phyloP scores from a whole-genome alignment of 1,139 yeast species.

The Wickerhamomyces sp. region DNA sequence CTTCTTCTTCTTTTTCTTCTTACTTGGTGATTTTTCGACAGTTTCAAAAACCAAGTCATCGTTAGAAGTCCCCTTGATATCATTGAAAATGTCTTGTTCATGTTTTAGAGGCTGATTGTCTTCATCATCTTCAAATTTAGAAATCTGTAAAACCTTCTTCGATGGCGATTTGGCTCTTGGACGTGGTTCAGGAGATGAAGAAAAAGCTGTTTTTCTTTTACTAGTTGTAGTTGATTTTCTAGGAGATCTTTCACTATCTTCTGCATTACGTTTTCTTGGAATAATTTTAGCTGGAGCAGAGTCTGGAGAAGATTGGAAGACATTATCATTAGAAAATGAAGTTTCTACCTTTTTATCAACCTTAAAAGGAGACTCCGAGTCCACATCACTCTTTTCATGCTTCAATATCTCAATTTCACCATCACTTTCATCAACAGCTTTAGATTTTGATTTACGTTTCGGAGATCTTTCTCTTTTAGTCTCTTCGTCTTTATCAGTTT shows the following conservation, averaged over 20 bases:
- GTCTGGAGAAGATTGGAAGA: slow-evolving; percentile 32
- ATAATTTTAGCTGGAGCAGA: slow-evolving; percentile 12
- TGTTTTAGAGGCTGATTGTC: too few species aligned
- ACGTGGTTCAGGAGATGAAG: slow-evolving; percentile 19
- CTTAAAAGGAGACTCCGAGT: slow-evolving; percentile 13
- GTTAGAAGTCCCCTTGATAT: too few species aligned
- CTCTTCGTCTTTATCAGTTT: background rate
- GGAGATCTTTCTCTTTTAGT: background rate
- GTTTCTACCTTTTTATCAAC: slow-evolving; percentile 17
- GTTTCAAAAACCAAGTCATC: slow-evolving; percentile 1
- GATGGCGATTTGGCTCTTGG: slow-evolving; percentile 16
- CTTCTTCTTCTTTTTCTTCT: background rate
- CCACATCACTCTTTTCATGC: slow-evolving; percentile 3
- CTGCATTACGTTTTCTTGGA: slow-evolving; percentile 22
- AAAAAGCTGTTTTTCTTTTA: slow-evolving; percentile 22
- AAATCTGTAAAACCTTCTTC: slow-evolving; percentile 19
- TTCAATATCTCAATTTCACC: slow-evolving; percentile 5
- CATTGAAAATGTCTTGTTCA: too few species aligned
- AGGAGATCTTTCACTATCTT: slow-evolving; percentile 12
- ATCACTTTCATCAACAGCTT: slow-evolving; percentile 1
- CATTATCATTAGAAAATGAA: slow-evolving; percentile 37
- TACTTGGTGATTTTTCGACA: slow-evolving; percentile 1
- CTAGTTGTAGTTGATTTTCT: slow-evolving; percentile 11
- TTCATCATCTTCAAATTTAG: slow-evolving; percentile 19
- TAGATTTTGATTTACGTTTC: background rate